These are phyloP conservation scores for Exobasidium cylindrosporum DNA, from an alignment of 1,284 basidiomycete species.

Conservation along the genomic window DNA sequence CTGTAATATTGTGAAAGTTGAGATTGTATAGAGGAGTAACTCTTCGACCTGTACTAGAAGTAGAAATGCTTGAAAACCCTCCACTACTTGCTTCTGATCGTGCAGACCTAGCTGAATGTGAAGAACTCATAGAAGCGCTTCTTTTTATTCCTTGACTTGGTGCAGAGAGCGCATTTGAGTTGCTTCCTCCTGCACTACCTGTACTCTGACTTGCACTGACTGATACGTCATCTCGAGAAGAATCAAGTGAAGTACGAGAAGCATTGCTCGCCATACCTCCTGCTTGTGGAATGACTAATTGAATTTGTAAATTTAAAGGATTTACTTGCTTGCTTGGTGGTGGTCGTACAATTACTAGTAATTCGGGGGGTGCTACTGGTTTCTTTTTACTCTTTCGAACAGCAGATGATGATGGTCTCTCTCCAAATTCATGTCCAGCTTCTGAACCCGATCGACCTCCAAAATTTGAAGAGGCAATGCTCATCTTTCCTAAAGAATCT, in stretches of 20 bases:
- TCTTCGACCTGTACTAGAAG: conserved; percentile 59
- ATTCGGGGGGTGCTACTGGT: conserved; percentile 34
- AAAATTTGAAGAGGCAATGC: conserved; percentile 1
- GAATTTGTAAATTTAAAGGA: conserved; percentile 87
- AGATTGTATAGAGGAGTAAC: conserved; percentile 93
- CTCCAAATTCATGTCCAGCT: conserved; percentile 6
- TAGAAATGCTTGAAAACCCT: conserved; percentile 52
- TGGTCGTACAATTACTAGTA: conserved; percentile 62
- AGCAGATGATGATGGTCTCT: conserved; percentile 3
- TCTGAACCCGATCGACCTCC: conserved; percentile 3
- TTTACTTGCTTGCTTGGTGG: conserved; percentile 79
- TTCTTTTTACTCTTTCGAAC: conserved; percentile 8
- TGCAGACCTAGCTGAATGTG: conserved; percentile 15
- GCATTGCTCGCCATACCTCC: not conserved
- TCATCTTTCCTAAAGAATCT: conserved; percentile 5
- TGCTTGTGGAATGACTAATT: conserved; percentile 65
- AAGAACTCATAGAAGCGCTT: conserved; percentile 31
- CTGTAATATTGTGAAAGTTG: conserved; percentile 85
- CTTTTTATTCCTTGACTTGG: conserved; percentile 21
- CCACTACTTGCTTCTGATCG: conserved; percentile 12
- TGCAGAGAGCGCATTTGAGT: too few species aligned
- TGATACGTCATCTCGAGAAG: conserved; percentile 9
- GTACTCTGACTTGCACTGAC: not conserved
- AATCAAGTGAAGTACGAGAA: conserved; percentile 12
- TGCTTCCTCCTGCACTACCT: not conserved